These are phyloP conservation scores for Crithidia brevicula DNA, from an alignment of 208 protist species.

Conservation along the genomic window DNA sequence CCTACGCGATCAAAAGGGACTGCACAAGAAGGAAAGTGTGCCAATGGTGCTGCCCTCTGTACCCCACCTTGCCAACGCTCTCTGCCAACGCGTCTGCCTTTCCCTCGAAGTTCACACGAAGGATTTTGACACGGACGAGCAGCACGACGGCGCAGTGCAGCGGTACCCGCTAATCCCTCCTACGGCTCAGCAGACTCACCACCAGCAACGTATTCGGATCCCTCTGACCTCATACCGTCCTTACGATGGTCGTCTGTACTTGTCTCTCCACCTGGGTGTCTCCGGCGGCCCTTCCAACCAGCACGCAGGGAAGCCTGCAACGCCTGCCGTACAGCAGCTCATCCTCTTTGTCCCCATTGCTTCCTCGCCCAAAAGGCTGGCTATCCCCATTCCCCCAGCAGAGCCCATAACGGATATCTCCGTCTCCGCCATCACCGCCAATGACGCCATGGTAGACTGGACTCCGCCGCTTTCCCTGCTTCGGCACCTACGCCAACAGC, in stretches of 20 bases:
- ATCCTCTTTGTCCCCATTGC: not conserved
- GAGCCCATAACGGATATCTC: constrained; percentile 15
- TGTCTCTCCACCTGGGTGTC: constrained; percentile 4
- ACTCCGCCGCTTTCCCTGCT: constrained; percentile 17
- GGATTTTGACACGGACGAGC: no score
- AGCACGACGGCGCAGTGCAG: not conserved
- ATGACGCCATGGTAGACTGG: constrained; percentile 17
- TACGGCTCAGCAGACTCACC: not conserved
- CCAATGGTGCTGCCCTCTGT: not conserved
- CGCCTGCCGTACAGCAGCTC: not conserved
- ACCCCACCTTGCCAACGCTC: not conserved
- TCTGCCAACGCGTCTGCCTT: constrained; percentile 5
- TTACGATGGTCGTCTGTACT: constrained; percentile 10
- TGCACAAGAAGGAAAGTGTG: not conserved
- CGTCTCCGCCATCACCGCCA: constrained; percentile 16
- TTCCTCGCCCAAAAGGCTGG: not conserved
- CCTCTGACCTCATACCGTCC: constrained; percentile 11
- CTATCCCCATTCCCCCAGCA: constrained; percentile 6
- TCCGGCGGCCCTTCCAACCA: not conserved
- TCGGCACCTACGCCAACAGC: constrained; percentile 18
- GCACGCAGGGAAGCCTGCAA: not conserved
- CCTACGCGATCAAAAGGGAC: not conserved
- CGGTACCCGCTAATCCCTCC: constrained; percentile 1
- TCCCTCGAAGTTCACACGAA: not conserved
- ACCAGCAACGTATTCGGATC: constrained; percentile 8